Percentiles rank a stretch among this genome's conserved stretches.
These are phyloP conservation scores for Apium graveolens DNA, from an alignment of 129 eudicot genomes.

Conservation along the genomic window DNA sequence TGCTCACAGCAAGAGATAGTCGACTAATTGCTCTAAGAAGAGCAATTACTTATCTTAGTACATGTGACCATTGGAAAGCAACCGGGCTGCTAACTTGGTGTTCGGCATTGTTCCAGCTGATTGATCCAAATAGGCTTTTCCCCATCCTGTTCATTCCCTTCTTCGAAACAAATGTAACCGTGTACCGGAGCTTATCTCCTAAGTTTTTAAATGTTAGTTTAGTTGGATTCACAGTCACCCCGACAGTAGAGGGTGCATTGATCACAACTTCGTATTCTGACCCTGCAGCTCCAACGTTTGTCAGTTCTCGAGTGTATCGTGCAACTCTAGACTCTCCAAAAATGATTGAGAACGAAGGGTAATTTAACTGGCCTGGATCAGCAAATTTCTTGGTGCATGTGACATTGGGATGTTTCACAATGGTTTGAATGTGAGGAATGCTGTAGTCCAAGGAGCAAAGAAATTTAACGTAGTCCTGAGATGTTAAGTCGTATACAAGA, in stretches of 20 bases:
- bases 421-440: constrained; percentile 34
- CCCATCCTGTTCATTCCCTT: constrained; percentile 18
- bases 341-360: constrained; percentile 74
- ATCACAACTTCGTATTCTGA: constrained; percentile 37
- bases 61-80: constrained; percentile 48
- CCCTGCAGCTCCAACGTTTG: constrained; percentile 63
- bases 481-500: constrained; percentile 60
- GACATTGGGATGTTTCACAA: constrained; percentile 56
- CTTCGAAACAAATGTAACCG: constrained; percentile 60
- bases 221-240: constrained; percentile 49
- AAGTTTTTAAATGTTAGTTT: constrained; percentile 56
- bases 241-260: constrained; percentile 49
- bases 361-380: constrained; percentile 78
- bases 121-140: constrained; percentile 53
- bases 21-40: not conserved
- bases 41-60: not conserved
- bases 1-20: not conserved
- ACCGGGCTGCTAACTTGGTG: constrained; percentile 79
- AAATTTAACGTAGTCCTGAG: constrained; percentile 55
- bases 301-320: constrained; percentile 62
- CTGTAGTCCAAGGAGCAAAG: constrained; percentile 71
- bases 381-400: constrained; percentile 50
- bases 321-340: constrained; percentile 62
- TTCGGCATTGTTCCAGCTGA: constrained; percentile 54
- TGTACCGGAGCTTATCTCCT: constrained; percentile 62